Base-by-base conservation (phyloP, 1,139 yeast species). In the Taphrina pruni region DNA sequence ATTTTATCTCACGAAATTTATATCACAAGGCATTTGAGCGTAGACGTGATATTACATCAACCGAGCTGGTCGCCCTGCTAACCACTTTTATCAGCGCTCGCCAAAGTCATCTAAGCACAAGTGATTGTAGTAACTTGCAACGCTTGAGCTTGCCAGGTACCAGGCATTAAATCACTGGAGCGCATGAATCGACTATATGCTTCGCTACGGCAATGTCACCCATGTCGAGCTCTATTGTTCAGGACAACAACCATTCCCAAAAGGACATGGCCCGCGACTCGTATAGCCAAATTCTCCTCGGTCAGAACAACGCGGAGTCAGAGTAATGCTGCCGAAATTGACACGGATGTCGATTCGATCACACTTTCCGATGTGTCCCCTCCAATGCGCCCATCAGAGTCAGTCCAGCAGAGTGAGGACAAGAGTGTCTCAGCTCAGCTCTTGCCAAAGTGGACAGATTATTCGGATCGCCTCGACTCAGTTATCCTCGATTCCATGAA, bases 381-480 rank as follows among this genome's bases (percentile, higher is more conserved):
- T 1, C 7, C 11, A 9, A 14, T 11, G 14, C 11, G 14, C 3
- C 43, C 11, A 9, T 11, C 43, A 39, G 43, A 39, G 43, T n/a
- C 48, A 45, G 48, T 14, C n/a, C 48, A 14, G n/a, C 43, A 39
- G 6, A 9, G 14, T 11, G 14, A 39, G 6, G 51, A n/a, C 11
- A 20, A 46, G n/a, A 46, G 2, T n/a, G 11, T 21, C n/a, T 6
- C 54, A 8, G 58, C 17, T 2, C 43, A 36, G 12, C 17, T 54
- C 21, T 45, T 46, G 51, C 54, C 62, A 14, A 26, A 26, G 26
- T 65, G 69, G 69, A 17, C 32, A 43, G n/a, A 26, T 9, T 50
- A 65, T 65, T 35, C 51, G 1, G 69, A 58, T 43, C 52, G 51
- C 39, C 43, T 65, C 4, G 39, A 39, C 7, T 52, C 64, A n/a